These are phyloP conservation scores for Trametes sp. DNA, from an alignment of 1,284 basidiomycete genomes.

Conservation along the genomic window DNA sequence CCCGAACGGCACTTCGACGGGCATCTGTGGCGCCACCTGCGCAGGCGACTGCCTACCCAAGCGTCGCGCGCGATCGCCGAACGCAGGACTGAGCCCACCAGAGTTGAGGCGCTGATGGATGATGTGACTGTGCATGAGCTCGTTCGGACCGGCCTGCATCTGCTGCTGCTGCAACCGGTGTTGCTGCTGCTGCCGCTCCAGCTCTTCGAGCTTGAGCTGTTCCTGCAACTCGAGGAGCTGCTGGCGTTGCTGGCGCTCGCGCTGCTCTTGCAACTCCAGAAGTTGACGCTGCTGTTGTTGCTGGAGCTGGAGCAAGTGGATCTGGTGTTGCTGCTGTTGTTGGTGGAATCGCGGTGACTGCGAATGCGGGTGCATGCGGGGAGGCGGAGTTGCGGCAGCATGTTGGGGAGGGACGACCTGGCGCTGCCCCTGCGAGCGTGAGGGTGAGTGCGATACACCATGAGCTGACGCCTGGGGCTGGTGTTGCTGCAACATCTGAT, in stretches of 20 bases:
- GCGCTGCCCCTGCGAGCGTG: conserved; percentile 26
- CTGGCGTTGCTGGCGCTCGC: conserved; percentile 55
- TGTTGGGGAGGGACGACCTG: conserved; percentile 32
- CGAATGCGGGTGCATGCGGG: conserved; percentile 72
- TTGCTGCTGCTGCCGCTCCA: conserved; percentile 66
- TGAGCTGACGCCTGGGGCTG: conserved; percentile 25
- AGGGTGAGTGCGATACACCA: conserved; percentile 26
- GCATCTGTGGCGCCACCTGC: conserved; percentile 46
- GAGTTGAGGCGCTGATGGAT: conserved; percentile 52
- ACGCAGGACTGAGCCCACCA: conserved; percentile 44
- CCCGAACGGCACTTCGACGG: conserved; percentile 47
- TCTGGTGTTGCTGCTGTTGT: conserved; percentile 64
- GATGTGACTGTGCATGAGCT: conserved; percentile 54
- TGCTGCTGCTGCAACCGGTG: conserved; percentile 56
- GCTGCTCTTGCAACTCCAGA: conserved; percentile 68
- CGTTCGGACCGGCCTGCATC: conserved; percentile 37
- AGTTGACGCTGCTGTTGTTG: conserved; percentile 66
- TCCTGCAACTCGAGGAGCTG: conserved; percentile 40
- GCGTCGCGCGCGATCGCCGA: conserved; percentile 45
- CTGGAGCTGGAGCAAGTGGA: conserved; percentile 48
- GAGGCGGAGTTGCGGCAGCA: conserved; percentile 57
- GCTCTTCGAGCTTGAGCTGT: conserved; percentile 38
- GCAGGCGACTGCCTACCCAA: conserved; percentile 60
- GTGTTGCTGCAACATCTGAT: conserved; percentile 27
- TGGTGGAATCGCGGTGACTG: conserved; percentile 75